These are phyloP conservation scores for Achaetomiella virescens DNA, from an alignment of 495 filamentous ascomycete species.

Conservation along the genomic window DNA sequence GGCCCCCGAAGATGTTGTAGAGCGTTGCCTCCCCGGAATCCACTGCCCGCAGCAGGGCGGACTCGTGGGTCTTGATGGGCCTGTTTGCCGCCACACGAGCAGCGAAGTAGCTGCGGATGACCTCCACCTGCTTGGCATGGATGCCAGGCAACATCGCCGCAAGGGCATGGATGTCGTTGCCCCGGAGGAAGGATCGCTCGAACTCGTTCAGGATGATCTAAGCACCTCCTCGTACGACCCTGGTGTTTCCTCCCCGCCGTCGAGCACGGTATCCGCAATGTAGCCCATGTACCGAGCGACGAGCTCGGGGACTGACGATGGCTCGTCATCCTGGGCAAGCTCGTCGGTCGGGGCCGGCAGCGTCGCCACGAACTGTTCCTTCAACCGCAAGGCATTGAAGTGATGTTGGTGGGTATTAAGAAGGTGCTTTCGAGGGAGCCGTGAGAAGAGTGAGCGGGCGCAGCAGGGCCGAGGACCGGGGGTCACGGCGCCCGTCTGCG, in stretches of 20 bases:
- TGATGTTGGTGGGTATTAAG: conserved; percentile 90
- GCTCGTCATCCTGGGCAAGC: conserved; percentile 94
- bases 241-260: conserved; percentile 82
- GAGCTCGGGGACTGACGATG: conserved; percentile 83
- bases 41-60: conserved; percentile 83
- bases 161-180: conserved; percentile 93
- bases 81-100: conserved; percentile 77
- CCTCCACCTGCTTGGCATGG: conserved; percentile 76
- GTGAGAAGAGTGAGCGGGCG: conserved; percentile 84
- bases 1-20: conserved; percentile 95
- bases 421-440: conserved; percentile 93
- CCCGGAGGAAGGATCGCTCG: conserved; percentile 86
- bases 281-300: conserved; percentile 89
- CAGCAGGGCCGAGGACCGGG: conserved; percentile 81
- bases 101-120: conserved; percentile 82
- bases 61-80: conserved; percentile 81
- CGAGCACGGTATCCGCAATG: conserved; percentile 76
- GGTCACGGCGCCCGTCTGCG: conserved; percentile 91
- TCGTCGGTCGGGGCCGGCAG: conserved; percentile 91
- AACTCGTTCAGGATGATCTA: conserved; percentile 85
- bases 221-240: conserved; percentile 81
- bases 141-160: conserved; percentile 82
- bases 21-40: conserved; percentile 69
- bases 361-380: conserved; percentile 75
- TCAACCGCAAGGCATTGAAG: conserved; percentile 89